Evolutionary conservation across 192 early-diverging fungal genomes (phyloP), one percentile per base, ranked within the genome.

Genomic region (Entomortierella lignicola): DNA sequence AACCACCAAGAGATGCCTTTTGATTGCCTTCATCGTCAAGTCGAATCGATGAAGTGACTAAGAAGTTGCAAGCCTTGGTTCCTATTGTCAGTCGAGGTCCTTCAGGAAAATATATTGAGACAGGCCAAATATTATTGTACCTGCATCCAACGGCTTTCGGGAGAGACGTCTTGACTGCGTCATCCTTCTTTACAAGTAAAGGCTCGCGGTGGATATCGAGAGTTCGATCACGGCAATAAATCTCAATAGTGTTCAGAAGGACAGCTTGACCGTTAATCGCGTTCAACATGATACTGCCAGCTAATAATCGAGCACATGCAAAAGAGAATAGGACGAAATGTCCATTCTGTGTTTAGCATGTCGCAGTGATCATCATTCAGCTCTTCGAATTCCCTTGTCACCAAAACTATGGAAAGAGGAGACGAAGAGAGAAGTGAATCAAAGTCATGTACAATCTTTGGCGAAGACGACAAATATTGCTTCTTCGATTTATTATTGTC

Each of bases 111-210:
- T 32, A 21, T n/a, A 74, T 66, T 7, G 59, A 63, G 3, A 50
- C 1, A 0, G 82, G 68, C 67, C 75, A 83, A 29, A 80, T 70
- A 29, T 83, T 70, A 50, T 23, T 37, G 54, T 83, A 73, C 11
- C 48, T n/a, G 18, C 53, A 62, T 39, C 48, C 54, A 23, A 11
- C 37, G 21, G 63, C 43, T 23, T 57, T 56, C 7, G 72, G 72
- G 4, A 77, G 42, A 13, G 69, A 75, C 52, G 72, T 80, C 8
- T 27, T 21, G n/a, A 48, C 50, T n/a, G 66, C 62, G 1, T 50
- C 10, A 26, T 60, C 59, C n/a, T 83, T 79, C 20, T 41, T 57
- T 0, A 56, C 34, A 15, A 60, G 48, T 66, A 72, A 66, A 30
- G 55, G 31, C 54, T 79, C 74, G 12, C 74, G 30, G 41, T 83